Evolutionary conservation across 352 stramenopile genomes (phyloP).

Genomic region (Elongisporangium undulatum): DNA sequence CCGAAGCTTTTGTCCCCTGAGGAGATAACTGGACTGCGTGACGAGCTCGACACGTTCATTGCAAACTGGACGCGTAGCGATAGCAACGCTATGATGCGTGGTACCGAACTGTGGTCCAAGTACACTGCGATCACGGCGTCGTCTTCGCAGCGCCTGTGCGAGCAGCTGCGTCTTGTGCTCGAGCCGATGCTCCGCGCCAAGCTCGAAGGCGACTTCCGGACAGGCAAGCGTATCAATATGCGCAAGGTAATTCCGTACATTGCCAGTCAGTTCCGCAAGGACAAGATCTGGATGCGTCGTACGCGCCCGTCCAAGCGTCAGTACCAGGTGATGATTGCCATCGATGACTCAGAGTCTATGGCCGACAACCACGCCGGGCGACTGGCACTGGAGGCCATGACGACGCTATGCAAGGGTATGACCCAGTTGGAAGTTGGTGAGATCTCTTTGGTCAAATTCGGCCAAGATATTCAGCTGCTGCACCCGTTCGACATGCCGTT

Average conservation of each 20-base stretch:
- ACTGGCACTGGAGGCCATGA: conserved; percentile 94
- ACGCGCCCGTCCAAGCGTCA: conserved; percentile 98
- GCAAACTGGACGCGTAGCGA: conserved; percentile 47
- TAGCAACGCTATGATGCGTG: conserved; percentile 29
- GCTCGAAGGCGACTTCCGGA: conserved; percentile 98
- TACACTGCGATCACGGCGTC: conserved; percentile 92
- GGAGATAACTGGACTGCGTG: conserved; percentile 69
- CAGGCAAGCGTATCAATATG: conserved; percentile 99
- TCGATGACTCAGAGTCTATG: conserved; percentile 99
- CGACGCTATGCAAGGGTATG: conserved; percentile 96
- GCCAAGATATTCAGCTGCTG: conserved; percentile 95
- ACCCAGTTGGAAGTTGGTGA: conserved; percentile 97
- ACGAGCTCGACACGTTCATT: conserved; percentile 79
- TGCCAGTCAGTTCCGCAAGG: conserved; percentile 99
- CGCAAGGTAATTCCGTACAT: conserved; percentile 99
- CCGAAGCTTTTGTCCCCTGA: conserved; percentile 48
- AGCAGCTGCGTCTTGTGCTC: conserved; percentile 98
- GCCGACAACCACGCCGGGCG: conserved; percentile 94
- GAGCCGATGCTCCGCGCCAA: conserved; percentile 97
- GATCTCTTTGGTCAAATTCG: conserved; percentile 93
- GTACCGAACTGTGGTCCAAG: conserved; percentile 87
- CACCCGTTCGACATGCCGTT: conserved; percentile 97
- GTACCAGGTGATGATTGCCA: conserved; percentile 99
- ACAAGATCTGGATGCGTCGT: conserved; percentile 99
- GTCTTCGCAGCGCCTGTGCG: conserved; percentile 94